These are phyloP conservation scores for Mycena alexandri DNA, from an alignment of 768 basidiomycete species.

Conservation along the genomic window DNA sequence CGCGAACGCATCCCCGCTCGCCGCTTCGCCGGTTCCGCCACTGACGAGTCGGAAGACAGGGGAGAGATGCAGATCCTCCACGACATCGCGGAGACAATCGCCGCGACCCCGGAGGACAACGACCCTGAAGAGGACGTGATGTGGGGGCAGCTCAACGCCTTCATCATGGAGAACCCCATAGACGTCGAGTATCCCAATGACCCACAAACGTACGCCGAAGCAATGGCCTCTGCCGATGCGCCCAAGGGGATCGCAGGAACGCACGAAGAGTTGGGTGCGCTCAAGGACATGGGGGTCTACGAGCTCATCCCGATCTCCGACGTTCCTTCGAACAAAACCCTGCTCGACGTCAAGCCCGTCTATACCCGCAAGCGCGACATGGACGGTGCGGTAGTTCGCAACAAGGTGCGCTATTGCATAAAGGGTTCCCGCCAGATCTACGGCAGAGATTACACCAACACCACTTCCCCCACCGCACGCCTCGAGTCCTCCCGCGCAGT, in stretches of 20 bases:
- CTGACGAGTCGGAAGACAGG: too few species aligned
- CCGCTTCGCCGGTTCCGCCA: too few species aligned
- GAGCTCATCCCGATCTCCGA: conserved; percentile 39
- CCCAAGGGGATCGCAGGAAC: conserved; percentile 37
- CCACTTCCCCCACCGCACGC: not conserved
- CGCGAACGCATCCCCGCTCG: too few species aligned
- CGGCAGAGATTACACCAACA: not conserved
- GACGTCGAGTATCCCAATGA: conserved; percentile 7
- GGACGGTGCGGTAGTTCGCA: too few species aligned
- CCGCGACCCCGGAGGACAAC: too few species aligned
- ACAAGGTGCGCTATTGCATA: not conserved
- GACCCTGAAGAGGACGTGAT: not conserved
- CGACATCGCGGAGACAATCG: too few species aligned
- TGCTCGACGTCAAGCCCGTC: too few species aligned
- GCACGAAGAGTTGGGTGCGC: conserved; percentile 43
- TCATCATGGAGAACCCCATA: not conserved
- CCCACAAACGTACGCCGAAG: not conserved
- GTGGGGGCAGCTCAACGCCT: not conserved
- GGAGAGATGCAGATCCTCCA: too few species aligned
- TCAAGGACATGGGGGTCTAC: conserved; percentile 45
- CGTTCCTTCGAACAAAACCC: conserved; percentile 22
- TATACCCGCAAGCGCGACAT: too few species aligned
- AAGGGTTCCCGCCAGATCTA: not conserved
- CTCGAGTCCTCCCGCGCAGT: not conserved
- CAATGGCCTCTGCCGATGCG: conserved; percentile 10